Evolutionary conservation across 2,329 filamentous ascomycete species (phyloP).

Genomic region (Aphanoascus verrucosus): DNA sequence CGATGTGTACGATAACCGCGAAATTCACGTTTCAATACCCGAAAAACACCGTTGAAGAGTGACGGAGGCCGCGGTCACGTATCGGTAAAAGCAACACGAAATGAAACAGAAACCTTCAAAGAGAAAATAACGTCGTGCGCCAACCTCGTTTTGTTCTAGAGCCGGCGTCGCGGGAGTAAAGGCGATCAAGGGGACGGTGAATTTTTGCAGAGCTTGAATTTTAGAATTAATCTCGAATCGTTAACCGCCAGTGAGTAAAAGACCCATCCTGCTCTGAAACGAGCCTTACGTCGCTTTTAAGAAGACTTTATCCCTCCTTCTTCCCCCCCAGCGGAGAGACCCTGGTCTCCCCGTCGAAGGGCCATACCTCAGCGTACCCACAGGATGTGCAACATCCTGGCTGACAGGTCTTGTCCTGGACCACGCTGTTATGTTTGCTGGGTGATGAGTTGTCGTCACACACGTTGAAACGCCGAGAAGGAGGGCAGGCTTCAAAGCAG

Average conservation of each 20-base stretch:
- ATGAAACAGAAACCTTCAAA: neutral
- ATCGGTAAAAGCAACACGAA: neutral
- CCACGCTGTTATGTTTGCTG: neutral
- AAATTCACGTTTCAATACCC: conserved; percentile 1
- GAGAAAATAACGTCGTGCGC: neutral
- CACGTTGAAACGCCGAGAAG: neutral
- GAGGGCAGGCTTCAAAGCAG: neutral
- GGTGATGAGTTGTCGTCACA: neutral
- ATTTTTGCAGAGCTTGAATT: neutral
- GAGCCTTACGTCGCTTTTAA: conserved; percentile 6
- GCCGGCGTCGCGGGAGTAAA: neutral
- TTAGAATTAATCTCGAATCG: neutral
- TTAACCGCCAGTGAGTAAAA: neutral
- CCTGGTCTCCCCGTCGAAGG: conserved; percentile 5
- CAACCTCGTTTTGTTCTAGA: conserved; percentile 3
- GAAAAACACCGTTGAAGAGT: neutral
- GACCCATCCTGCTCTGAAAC: conserved; percentile 5
- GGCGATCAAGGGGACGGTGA: neutral
- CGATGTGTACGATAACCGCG: neutral
- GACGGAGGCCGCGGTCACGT: neutral
- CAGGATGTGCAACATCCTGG: conserved; percentile 6
- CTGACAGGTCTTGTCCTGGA: neutral
- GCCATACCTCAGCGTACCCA: neutral
- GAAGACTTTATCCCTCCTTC: neutral
- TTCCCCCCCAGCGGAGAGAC: neutral